A percentile compares a stretch with the other conserved stretches of the same genome.
Conservation (phyloP, 192 early-diverging fungal species). For the Spizellomyces punctatus region DNA sequence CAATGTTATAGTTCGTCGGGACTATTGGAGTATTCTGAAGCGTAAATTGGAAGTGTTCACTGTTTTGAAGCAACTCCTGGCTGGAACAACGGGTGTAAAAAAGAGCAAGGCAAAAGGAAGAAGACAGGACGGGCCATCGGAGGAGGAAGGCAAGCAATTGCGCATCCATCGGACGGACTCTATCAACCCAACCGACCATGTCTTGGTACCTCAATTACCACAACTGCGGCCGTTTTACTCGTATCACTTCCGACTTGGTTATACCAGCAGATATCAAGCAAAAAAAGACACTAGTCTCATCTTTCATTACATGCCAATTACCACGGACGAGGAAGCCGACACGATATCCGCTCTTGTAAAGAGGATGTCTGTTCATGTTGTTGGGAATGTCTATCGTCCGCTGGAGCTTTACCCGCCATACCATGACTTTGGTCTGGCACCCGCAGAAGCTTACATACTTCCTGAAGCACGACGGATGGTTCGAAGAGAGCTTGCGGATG, state of each 20-base stretch:
- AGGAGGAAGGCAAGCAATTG: constrained; percentile 37
- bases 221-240: constrained; percentile 57
- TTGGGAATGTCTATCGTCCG: constrained; percentile 48
- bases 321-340: constrained; percentile 44
- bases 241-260: constrained; percentile 58
- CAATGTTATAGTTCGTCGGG: constrained; percentile 39
- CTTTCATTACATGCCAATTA: constrained; percentile 58
- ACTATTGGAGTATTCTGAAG: constrained; percentile 59
- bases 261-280: constrained; percentile 48
- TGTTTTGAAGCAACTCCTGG: constrained; percentile 40
- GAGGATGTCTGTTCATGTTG: constrained; percentile 41
- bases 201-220: constrained; percentile 39
- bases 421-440: constrained; percentile 55
- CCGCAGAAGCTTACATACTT: constrained; percentile 43
- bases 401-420: constrained; percentile 56
- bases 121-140: constrained; percentile 26
- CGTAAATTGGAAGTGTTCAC: constrained; percentile 55
- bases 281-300: constrained; percentile 46
- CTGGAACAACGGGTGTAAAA: constrained; percentile 15
- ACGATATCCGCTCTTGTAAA: constrained; percentile 27
- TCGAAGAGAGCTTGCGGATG: constrained; percentile 10
- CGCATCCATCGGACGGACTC: constrained; percentile 15
- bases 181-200: constrained; percentile 18
- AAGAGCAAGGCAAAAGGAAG: constrained; percentile 21
- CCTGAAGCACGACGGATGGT: constrained; percentile 27